These are phyloP conservation scores for Ogataea neopini DNA, from an alignment of 805 yeast species.

Conservation along the genomic window DNA sequence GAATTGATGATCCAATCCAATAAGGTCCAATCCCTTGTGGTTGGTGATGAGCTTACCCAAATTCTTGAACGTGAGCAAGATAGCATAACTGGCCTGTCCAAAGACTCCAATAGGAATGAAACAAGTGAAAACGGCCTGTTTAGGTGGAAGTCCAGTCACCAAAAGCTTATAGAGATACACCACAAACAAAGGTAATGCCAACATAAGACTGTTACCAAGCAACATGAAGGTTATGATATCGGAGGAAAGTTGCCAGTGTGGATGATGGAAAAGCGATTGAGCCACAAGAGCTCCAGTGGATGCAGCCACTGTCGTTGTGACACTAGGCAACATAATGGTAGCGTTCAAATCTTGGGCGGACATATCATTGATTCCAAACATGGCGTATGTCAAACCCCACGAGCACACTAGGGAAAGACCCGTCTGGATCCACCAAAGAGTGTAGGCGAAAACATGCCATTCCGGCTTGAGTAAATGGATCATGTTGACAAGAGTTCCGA, in stretches of 20 bases:
- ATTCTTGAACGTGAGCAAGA: conserved; percentile 37
- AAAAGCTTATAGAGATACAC: conserved; percentile 62
- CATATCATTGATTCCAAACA: conserved; percentile 38
- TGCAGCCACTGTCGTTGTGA: conserved; percentile 74
- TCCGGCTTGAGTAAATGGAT: conserved; percentile 42
- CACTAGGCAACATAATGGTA: conserved; percentile 70
- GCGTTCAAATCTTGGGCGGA: conserved; percentile 50
- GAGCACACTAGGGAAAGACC: conserved; percentile 56
- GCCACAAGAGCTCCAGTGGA: conserved; percentile 66
- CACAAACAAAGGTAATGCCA: conserved; percentile 57
- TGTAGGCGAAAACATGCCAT: conserved; percentile 54
- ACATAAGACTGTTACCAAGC: conserved; percentile 67
- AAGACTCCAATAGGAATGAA: conserved; percentile 81
- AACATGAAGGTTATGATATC: conserved; percentile 55
- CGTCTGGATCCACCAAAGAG: conserved; percentile 75
- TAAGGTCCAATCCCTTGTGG: conserved; percentile 11
- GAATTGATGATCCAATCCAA: conserved; percentile 12
- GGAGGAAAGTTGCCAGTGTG: conserved; percentile 48
- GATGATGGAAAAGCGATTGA: conserved; percentile 32
- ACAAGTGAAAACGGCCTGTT: conserved; percentile 55
- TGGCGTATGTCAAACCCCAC: conserved; percentile 58
- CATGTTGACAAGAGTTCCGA: conserved; percentile 62
- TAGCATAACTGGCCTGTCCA: conserved; percentile 82
- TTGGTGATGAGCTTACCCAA: conserved; percentile 19
- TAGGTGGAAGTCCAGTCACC: conserved; percentile 58